Evolutionary conservation across 345 rosid genomes (phyloP).

Genomic region (Acer negundo): DNA sequence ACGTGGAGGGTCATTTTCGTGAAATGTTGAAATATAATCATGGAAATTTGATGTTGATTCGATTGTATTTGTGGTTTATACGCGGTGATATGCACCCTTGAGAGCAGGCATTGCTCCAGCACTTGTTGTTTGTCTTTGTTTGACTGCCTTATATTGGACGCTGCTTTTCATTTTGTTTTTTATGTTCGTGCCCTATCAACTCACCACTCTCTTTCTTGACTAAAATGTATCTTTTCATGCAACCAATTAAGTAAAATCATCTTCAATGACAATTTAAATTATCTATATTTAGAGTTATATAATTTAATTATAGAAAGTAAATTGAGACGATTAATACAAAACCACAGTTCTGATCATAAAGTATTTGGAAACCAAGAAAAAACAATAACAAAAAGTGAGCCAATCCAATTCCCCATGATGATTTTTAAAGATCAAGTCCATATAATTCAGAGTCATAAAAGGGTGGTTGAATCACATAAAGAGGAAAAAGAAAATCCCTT

Average conservation of each 20-base stretch:
- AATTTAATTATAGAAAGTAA: too few species aligned
- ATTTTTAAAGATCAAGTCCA: constrained; percentile 1
- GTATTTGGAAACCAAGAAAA: not conserved
- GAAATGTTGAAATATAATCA: not conserved
- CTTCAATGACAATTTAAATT: too few species aligned
- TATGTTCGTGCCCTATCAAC: constrained; percentile 15
- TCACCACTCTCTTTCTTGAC: not conserved
- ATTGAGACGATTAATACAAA: too few species aligned
- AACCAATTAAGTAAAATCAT: too few species aligned
- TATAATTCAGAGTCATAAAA: not conserved
- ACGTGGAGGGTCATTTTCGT: not conserved
- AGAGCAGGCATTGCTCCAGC: not conserved
- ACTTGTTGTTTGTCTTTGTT: constrained; percentile 17
- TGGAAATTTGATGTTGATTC: not conserved
- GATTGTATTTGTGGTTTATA: not conserved
- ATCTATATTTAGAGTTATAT: too few species aligned
- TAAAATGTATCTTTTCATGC: too few species aligned
- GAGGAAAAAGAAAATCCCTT: not conserved
- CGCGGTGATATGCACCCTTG: constrained; percentile 14
- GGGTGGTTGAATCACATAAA: not conserved
- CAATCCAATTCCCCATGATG: not conserved
- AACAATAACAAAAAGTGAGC: not conserved
- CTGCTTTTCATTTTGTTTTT: not conserved
- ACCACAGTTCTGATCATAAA: too few species aligned
- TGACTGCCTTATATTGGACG: not conserved